A percentile compares a stretch with the other conserved stretches of the same genome.
Evolutionary conservation across 73 alveolate species (phyloP).

Genomic region (Stentor roeselii): DNA sequence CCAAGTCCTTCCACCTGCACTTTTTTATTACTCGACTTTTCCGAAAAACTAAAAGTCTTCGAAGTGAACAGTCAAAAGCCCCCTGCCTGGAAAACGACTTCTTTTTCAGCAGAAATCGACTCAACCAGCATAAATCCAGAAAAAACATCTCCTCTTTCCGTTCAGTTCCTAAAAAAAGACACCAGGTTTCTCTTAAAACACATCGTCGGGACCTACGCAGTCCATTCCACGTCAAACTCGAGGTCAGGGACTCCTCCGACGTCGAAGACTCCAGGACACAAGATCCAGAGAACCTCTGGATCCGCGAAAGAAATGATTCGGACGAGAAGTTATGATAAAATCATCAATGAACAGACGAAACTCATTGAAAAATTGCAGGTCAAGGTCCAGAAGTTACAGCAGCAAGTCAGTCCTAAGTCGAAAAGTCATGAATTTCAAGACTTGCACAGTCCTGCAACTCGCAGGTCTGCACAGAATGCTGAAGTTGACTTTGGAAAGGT

Average conservation of each 20-base stretch:
- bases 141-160: not conserved
- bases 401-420: not conserved
- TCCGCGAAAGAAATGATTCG: not conserved
- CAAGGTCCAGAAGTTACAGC: not conserved
- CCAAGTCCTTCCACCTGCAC: slow-evolving; percentile 9
- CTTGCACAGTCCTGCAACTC: too few relatives aligned
- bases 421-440: too few relatives aligned
- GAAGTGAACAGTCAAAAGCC: not conserved
- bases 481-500: too few relatives aligned
- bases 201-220: not conserved
- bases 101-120: not conserved
- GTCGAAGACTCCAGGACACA: not conserved
- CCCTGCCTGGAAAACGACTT: not conserved
- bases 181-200: not conserved
- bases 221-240: not conserved
- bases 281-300: not conserved
- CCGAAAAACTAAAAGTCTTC: slow-evolving; percentile 15
- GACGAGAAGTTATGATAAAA: not conserved
- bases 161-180: not conserved
- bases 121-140: not conserved
- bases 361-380: not conserved
- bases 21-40: slow-evolving; percentile 25
- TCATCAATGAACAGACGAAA: not conserved
- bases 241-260: not conserved
- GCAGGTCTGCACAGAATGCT: too few relatives aligned